Base-by-base conservation (phyloP, 768 basidiomycete species). In the Mycena rebaudengoi region DNA sequence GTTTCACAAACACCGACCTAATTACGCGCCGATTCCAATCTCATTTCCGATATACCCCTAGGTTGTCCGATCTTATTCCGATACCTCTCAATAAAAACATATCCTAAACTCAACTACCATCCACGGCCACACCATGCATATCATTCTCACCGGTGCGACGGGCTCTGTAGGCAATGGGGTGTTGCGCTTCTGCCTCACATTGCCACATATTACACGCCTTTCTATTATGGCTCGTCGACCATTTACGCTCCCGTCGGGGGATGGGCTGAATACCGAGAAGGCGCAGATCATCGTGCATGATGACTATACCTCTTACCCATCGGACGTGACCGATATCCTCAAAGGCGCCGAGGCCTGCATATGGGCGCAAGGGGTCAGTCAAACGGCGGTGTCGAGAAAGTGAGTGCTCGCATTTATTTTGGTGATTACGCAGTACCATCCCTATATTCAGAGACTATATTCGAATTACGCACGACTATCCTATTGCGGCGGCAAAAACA, bases 91-190 rank as follows among this genome's bases (percentile, higher is more conserved):
- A n/a, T n/a, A n/a, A n/a, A n/a, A n/a, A n/a, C n/a, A n/a, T n/a
- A n/a, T n/a, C n/a, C n/a, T n/a, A n/a, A n/a, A n/a, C n/a, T n/a
- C n/a, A n/a, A n/a, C n/a, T n/a, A n/a, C n/a, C n/a, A n/a, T n/a
- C n/a, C n/a, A n/a, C n/a, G n/a, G n/a, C n/a, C n/a, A n/a, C 14
- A 20, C 48, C 51, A 91, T 71, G 68, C 68, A 71, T 18, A 54
- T 71, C 45, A 67, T 70, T 29, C 52, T 71, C 41, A 66, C 71
- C 7, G 73, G 70, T 28, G 71, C 73, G 3, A 73, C 73, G 7
- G 73, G 74, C 12, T 52, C 41, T 16, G 69, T 73, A 13, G 74
- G 74, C 18, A 25, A 51, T 13, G 48, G 64, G 13, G 68, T 71
- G 26, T 64, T 75, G 10, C 70, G 67, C 43, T 13, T 66, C 16